Base-by-base conservation (phyloP, 768 basidiomycete genomes). In the Hebeloma cylindrosporum region DNA sequence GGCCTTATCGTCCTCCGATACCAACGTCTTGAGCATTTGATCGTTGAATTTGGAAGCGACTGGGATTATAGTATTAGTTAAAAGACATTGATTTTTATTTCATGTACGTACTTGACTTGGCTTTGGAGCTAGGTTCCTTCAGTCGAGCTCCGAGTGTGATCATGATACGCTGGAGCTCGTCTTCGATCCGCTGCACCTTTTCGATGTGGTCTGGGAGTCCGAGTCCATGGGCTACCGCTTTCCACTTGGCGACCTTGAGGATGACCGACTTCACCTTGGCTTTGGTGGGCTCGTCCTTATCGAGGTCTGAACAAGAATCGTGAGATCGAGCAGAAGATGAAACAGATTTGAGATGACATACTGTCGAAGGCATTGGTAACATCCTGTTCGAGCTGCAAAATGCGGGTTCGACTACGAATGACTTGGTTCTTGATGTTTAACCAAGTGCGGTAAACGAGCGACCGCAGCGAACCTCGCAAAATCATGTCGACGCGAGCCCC, bases 171-270 rank as follows among this genome's bases (percentile, higher is more conserved):
- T 52, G 28, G 0, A 65, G 26, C 16, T 58, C 44, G 0, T 18
- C 38, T 10, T 55, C 47, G 45, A 61, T 51, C 5, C 41, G 37
- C n/a, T 47, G 31, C 1, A 60, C 45, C 25, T 47, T 52, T 13
- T 20, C 20, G 2, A 52, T 3, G n/a, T 38, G 29, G 1, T 54
- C 56, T 7, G 5, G 4, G 1, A 26, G 39, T 2, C 25, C 10
- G 7, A 56, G 29, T 2, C 49, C 8, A 3, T 51, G 36, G 2
- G 47, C 56, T 0, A 50, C 14, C 5, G 40, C 39, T 22, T 54
- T 56, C 61, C 63, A 65, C 9, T 46, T 41, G 0, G 47, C 32
- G 8, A 62, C 57, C 3, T 46, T 43, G 6, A 29, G n/a, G 11
- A 65, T 57, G 22, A 52, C 55, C 1, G 45, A 4, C 6, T 20